Evolutionary conservation across 2,329 filamentous ascomycete genomes (phyloP).

Genomic region (Colletotrichum karsti): DNA sequence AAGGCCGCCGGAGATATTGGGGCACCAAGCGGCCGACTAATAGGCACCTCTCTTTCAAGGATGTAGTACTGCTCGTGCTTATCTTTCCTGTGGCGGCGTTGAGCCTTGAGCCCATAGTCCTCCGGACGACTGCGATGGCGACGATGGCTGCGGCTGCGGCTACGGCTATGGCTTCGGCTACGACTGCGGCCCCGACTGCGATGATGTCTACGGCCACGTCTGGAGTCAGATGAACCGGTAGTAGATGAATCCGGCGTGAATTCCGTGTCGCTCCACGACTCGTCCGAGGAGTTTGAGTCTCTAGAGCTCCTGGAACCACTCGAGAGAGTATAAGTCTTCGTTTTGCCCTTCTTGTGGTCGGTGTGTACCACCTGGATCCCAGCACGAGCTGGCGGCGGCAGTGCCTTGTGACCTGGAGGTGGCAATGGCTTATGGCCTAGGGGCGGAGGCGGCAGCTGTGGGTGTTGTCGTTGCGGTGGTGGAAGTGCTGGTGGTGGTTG

Average conservation of each 20-base stretch:
- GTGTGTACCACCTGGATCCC: conserved; percentile 13
- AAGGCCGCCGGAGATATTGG: background rate
- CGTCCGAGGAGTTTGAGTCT: background rate
- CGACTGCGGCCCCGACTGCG: conserved; percentile 1
- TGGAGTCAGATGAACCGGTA: conserved; percentile 20
- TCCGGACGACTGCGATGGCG: conserved; percentile 27
- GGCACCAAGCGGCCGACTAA: background rate
- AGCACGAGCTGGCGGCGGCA: background rate
- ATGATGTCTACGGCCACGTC: background rate
- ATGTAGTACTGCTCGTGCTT: conserved; percentile 9
- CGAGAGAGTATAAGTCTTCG: conserved; percentile 4
- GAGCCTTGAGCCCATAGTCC: conserved; percentile 24
- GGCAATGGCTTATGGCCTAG: background rate
- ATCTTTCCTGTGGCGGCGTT: conserved; percentile 15
- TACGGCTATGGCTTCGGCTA: conserved; percentile 5
- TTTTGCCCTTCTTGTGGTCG: conserved; percentile 10
- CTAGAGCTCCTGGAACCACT: conserved; percentile 30
- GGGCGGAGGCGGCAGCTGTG: background rate
- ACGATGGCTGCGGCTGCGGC: conserved; percentile 16
- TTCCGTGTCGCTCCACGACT: conserved; percentile 1
- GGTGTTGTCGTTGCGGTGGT: background rate
- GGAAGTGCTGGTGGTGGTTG: background rate
- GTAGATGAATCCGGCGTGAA: conserved; percentile 32
- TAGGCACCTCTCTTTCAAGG: background rate
- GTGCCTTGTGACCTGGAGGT: background rate